Conservation (phyloP, 768 basidiomycete genomes). For the Tulasnella sp. region DNA sequence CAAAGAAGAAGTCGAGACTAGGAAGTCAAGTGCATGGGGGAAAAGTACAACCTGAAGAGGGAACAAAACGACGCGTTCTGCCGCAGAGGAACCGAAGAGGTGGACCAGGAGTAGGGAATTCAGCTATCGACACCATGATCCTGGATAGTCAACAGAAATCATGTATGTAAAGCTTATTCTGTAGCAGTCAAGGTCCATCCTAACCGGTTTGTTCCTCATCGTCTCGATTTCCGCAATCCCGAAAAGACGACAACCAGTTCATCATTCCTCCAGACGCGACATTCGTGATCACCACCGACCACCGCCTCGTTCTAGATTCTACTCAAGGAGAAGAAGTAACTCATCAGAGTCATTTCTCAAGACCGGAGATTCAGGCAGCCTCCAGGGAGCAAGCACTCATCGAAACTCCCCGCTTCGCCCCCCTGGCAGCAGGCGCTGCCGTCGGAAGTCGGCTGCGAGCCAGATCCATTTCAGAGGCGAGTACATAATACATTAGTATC, state of each 20-base stretch:
- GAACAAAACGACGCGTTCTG: slow-evolving; percentile 50
- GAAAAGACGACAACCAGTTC: slow-evolving; percentile 57
- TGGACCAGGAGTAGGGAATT: slow-evolving; percentile 67
- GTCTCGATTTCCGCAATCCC: background rate
- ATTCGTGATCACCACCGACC: slow-evolving; percentile 67
- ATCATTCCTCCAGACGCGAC: slow-evolving; percentile 53
- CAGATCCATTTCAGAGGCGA: slow-evolving; percentile 53
- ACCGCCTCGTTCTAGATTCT: slow-evolving; percentile 37
- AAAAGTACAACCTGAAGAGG: slow-evolving; percentile 12
- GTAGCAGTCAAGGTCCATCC: background rate
- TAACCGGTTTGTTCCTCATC: background rate
- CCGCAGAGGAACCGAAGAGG: slow-evolving; percentile 73
- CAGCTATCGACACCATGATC: slow-evolving; percentile 74
- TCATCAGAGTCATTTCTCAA: slow-evolving; percentile 65
- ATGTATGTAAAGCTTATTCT: slow-evolving; percentile 53
- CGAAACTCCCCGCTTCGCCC: slow-evolving; percentile 62
- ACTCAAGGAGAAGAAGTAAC: slow-evolving; percentile 28
- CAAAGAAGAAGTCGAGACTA: background rate
- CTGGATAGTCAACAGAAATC: slow-evolving; percentile 57
- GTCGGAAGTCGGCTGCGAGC: slow-evolving; percentile 63
- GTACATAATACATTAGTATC: slow-evolving; percentile 22
- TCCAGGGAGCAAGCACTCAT: slow-evolving; percentile 59
- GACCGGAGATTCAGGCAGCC: slow-evolving; percentile 60
- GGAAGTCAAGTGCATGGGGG: background rate
- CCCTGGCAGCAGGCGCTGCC: slow-evolving; percentile 37